Base-by-base conservation (phyloP, 106 monocot genomes). In the Triglochin maritima region DNA sequence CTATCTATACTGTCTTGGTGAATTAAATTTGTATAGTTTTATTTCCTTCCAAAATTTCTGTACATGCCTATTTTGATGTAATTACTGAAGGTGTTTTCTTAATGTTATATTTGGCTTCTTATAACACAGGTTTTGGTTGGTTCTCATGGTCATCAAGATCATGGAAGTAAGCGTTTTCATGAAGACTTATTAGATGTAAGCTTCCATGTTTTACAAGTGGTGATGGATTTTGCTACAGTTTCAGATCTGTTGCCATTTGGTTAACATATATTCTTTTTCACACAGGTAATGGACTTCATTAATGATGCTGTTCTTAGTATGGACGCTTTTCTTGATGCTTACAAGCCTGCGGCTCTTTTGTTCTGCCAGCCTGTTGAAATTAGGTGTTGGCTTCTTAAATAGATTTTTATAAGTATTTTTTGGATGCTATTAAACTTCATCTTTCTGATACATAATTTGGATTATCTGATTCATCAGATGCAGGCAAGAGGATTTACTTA, bases 241-340 rank as follows among this genome's bases (percentile, higher is more conserved):
- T 48, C 8, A 17, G 64, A 15, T 69, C 4, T 62, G 29, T 51
- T 72, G 11, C 2, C 9, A 47, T 65, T 56, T 74, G 65, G 56
- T 13, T 66, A 17, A 29, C 4, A 54, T 45, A 48, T 13, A 49
- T 52, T 52, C 42, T 16, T 52, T 9, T 74, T 50, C 61, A 17
- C 68, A 65, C 65, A 98, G 96, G 91, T 98, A 49, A 70, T 98
- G 69, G 96, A 98, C 79, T 98, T 88, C 72, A 82, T 98, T 71
- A 98, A 98, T 74, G 91, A 98, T 98, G 79, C 84, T 50, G 52
- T 98, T 76, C 83, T 80, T 50, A 91, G 88, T 46, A 56, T 98
- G 47, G 86, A 86, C 80, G 85, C 91, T 17, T 98, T 98, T 84
- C 70, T 78, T 69, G 82, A 84, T 74, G 81, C 88, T 48, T 88